Base-by-base conservation (phyloP, 1,284 basidiomycete genomes). In the Meripilus lineatus region DNA sequence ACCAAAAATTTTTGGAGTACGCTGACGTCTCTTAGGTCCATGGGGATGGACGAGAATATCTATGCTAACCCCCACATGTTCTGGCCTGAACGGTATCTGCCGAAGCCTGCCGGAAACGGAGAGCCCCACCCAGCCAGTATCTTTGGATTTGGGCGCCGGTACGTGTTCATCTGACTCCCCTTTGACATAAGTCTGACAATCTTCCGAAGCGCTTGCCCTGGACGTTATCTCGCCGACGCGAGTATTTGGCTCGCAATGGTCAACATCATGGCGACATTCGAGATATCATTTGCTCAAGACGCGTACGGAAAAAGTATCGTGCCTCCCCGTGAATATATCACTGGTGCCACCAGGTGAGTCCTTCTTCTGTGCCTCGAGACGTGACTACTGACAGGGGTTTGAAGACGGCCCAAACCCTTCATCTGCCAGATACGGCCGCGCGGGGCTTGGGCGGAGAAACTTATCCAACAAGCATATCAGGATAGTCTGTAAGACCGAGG, bases 211-310 rank as follows among this genome's bases (percentile, higher is more conserved):
- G 17, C n/a, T 18, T 63, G 61, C 44, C 59, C 61, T 2, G 61
- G 61, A 6, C 48, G 48, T 21, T 48, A 56, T 4, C 56, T 63
- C 32, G 59, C 59, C 2, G 56, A 61, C 37, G 38, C 47, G 10
- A 52, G 47, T 38, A n/a, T n/a, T 2, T 30, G 11, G 34, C 11
- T 35, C 11, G 8, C 34, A 35, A 11, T 18, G 34, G 10, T 58
- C 2, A 46, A 42, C 41, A 44, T 58, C 15, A 39, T 57, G 38
- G 32, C 56, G 3, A 46, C 56, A 6, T 53, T 61, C 45, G 51
- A 59, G 33, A 48, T 61, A 38, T 18, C 33, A 21, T 53, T 50
- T 34, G 47, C 41, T 1, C 20, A 32, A 15, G 56, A 59, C 40
- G 42, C 36, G 21, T 33, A 45, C 15, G 58, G 58, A 5, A 38